Evolutionary conservation across 805 yeast genomes (phyloP), one percentile per base, ranked within the genome.

Genomic region (Ogataea nakhonphanomensis): DNA sequence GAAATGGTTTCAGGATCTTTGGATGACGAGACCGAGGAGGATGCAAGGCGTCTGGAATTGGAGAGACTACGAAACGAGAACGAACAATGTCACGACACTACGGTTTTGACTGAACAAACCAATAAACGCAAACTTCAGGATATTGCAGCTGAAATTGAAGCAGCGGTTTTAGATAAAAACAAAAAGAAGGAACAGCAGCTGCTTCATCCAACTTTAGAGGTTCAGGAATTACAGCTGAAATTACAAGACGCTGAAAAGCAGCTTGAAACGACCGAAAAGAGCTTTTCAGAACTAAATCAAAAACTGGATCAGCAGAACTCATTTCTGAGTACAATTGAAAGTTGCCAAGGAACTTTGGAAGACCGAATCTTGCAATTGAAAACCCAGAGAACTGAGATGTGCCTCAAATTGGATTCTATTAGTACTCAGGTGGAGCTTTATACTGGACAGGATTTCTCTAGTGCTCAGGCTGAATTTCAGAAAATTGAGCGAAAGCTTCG

Each of bases 1-100:
- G 46, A 48, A 11, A 25, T 57, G 54, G 35, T 58, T 47, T 33
- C 59, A 50, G 39, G 37, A 15, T 44, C 54, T 9, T 8, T 43
- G 24, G 60, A 55, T 15, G 71, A 62, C 15, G 58, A 59, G 8
- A 59, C 57, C 38, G 59, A 54, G 20, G 61, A 60, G 13, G 60
- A 51, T 26, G 45, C 17, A 56, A 57, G 44, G 50, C 49, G 25
- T 41, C 53, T 11, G 55, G 59, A 49, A 50, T 34, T 57, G 52
- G 31, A 57, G 51, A 35, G 27, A 22, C 4, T 35, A n/a, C 59
- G 59, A 31, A 60, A 50, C 12, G 50, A 55, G n/a, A 58, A 58
- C 44, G 56, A 54, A 5, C 45, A 51, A 9, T 55, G 54, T 28
- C 49, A 53, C 4, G 48, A 46, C 25, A 53, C 53, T 13, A 49